Conservation (phyloP, 257 asterid species). For the Solanum sparsipilum region DNA sequence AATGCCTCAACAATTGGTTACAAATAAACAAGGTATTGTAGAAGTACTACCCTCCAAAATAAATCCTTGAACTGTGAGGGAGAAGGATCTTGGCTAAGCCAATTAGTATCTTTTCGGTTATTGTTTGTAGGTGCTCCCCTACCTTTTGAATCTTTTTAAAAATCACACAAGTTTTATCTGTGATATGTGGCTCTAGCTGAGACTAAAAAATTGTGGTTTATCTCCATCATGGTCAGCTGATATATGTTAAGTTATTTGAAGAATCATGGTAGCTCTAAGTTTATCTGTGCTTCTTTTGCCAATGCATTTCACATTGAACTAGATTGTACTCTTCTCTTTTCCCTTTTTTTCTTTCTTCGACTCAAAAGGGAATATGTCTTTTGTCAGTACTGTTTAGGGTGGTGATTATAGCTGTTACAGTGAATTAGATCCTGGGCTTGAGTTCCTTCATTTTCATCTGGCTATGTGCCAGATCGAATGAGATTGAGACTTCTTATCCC, state of each 20-base stretch:
- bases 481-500: not conserved
- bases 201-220: not conserved
- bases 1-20: constrained; percentile 80
- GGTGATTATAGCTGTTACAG: not conserved
- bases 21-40: constrained; percentile 67
- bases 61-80: not conserved
- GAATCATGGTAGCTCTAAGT: not conserved
- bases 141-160: not conserved
- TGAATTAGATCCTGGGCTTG: not conserved
- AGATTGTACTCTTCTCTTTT: not conserved
- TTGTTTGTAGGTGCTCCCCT: not conserved
- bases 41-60: not conserved
- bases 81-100: not conserved
- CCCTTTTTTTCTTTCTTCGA: not conserved
- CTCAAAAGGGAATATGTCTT: not conserved
- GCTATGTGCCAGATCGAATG: not conserved
- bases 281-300: not conserved
- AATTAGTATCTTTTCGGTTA: not conserved
- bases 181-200: not conserved
- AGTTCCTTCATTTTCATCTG: not conserved
- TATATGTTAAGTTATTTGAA: not conserved
- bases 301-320: not conserved
- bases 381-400: not conserved
- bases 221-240: not conserved
- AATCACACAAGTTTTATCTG: not conserved